These are phyloP conservation scores for Microbotryum lychnidis-dioicae DNA, from an alignment of 1,284 basidiomycete genomes.

Conservation along the genomic window DNA sequence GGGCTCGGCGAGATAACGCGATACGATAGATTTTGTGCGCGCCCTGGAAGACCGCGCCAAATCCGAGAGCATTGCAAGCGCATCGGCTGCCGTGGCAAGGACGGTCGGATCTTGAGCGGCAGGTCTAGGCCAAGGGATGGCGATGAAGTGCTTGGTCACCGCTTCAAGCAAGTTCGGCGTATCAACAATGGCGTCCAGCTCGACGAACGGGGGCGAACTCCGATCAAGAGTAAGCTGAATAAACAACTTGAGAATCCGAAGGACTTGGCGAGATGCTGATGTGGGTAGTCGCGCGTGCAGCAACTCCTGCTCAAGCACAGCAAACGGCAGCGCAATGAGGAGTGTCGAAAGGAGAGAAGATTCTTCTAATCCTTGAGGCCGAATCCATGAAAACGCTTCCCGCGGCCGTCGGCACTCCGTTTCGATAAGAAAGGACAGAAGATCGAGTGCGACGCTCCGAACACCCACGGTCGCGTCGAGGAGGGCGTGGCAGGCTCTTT, in stretches of 20 bases:
- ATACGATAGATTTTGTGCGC: constrained; percentile 53
- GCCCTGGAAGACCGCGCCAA: constrained; percentile 58
- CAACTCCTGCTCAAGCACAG: constrained; percentile 46
- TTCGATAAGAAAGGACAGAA: constrained; percentile 1
- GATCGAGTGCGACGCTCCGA: not conserved
- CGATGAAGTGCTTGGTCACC: constrained; percentile 9
- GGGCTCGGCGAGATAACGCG: constrained; percentile 50
- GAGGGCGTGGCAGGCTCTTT: constrained; percentile 4
- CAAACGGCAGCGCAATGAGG: constrained; percentile 42
- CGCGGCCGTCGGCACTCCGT: not conserved
- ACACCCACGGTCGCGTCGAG: constrained; percentile 21
- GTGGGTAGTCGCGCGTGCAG: constrained; percentile 45
- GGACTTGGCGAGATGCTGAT: constrained; percentile 52
- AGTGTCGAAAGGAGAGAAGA: constrained; percentile 3
- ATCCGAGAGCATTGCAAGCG: constrained; percentile 54
- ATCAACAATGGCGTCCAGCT: not conserved
- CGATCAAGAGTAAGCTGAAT: constrained; percentile 54
- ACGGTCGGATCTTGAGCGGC: not conserved
- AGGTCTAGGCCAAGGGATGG: constrained; percentile 7
- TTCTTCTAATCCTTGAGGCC: constrained; percentile 7
- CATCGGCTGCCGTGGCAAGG: constrained; percentile 26
- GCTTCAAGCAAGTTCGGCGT: constrained; percentile 9
- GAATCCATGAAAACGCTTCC: not conserved
- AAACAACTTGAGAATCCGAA: constrained; percentile 52
- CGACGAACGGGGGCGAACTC: not conserved